Evolutionary conservation across 345 rosid species (phyloP), one percentile per base, ranked within the genome.

Genomic region (Eucalyptus sp.): DNA sequence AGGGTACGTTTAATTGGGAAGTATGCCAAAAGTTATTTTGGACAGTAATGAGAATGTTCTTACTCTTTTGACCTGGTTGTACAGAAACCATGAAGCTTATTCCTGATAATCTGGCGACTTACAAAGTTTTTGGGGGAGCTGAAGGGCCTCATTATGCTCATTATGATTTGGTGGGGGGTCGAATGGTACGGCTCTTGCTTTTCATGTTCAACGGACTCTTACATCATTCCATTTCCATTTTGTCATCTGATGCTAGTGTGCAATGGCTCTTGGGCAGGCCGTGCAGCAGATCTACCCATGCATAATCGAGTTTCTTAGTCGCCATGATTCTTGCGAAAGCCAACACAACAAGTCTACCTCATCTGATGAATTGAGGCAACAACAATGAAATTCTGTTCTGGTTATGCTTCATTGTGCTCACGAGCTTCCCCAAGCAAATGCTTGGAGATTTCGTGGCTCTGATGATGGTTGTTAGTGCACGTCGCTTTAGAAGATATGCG

Each of bases 231-330:
- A 48, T 91, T 64, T 90, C 87, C 44, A 89, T 54, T 88, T 88
- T 43, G 17, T 52, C 54, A 88, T 48, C 64, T 86, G 87, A 83
- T 80, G 50, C 50, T 80, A 29, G 86, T 51, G 52, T 44, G 37
- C 49, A 29, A 27, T 56, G 41, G 52, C n/a, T 60, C 41, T 71
- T 87, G 60, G 90, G 91, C 97, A 98, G 99, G 99, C 98, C 1
- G 94, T 93, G 95, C 95, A 97, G 92, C 98, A 97, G 94, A 91
- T 98, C 68, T 98, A 97, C 92, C 98, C 99, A 41, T 95, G 94
- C 89, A 94, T 96, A 92, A 87, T 96, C 44, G 91, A 97, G 87
- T 98, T 97, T 90, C 97, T 98, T 83, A 88, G 91, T 92, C 86
- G 79, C 54, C 87, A 94, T 81, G 99, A 97, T 90, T 12, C 46